These are phyloP conservation scores for Osmanthus fragrans DNA, from an alignment of 257 asterid genomes.

Conservation along the genomic window DNA sequence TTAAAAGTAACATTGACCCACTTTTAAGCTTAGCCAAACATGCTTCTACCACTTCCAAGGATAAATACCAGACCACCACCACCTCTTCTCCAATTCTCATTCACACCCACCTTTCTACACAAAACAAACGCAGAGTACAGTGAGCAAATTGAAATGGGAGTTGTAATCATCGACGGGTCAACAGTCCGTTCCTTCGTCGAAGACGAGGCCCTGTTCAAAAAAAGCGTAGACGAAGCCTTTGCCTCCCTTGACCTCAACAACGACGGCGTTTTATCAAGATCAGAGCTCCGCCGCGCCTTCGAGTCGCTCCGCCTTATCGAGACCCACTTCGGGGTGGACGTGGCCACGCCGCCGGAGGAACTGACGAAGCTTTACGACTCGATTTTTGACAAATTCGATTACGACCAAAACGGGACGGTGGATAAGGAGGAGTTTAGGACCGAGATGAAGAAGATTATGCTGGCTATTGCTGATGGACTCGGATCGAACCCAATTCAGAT, in stretches of 20 bases:
- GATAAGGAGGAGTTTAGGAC: constrained; percentile 61
- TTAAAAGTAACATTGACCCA: neutral
- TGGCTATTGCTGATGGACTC: constrained; percentile 87
- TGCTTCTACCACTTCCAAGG: neutral
- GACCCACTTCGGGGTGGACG: constrained; percentile 78
- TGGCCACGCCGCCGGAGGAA: constrained; percentile 72
- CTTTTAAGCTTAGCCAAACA: constrained; percentile 1
- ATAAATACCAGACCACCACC: neutral
- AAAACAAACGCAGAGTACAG: neutral
- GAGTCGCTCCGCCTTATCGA: constrained; percentile 75
- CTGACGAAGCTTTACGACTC: constrained; percentile 73
- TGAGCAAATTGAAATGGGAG: constrained; percentile 48
- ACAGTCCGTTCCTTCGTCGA: constrained; percentile 60
- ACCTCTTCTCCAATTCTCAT: neutral
- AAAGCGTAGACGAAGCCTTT: constrained; percentile 58
- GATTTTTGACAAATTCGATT: constrained; percentile 65
- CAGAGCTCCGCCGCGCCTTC: constrained; percentile 82
- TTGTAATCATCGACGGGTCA: constrained; percentile 78
- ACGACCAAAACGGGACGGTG: constrained; percentile 60
- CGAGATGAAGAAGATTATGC: constrained; percentile 71
- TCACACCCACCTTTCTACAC: constrained; percentile 2
- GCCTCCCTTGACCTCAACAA: constrained; percentile 60
- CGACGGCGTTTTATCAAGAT: constrained; percentile 83
- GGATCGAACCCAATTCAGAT: constrained; percentile 83
- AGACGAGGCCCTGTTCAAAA: constrained; percentile 60